phyloP scores from a whole-genome alignment of 2,329 filamentous ascomycete genomes.

The Epichloe festucae region DNA sequence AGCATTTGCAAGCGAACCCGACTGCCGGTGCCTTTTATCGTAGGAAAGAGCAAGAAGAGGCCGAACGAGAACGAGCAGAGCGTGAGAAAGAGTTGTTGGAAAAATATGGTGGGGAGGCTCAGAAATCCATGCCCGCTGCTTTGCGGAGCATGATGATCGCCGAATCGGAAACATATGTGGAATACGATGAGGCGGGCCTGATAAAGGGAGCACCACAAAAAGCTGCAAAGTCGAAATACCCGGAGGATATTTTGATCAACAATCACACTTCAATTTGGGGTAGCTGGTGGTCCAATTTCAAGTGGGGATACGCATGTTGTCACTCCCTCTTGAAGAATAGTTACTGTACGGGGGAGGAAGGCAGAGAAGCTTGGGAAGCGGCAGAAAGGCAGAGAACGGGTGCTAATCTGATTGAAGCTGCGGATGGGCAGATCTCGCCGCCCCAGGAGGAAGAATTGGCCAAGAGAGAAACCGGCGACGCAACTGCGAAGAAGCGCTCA shows the following conservation, averaged over 20 bases:
- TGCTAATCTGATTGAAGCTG: slow-evolving; percentile 25
- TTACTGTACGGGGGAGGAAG: slow-evolving; percentile 84
- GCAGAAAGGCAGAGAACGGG: slow-evolving; percentile 50
- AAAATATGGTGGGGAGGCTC: slow-evolving; percentile 65
- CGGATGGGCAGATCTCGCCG: slow-evolving; percentile 15
- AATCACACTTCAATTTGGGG: slow-evolving; percentile 93
- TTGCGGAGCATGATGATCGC: slow-evolving; percentile 56
- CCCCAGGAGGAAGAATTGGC: slow-evolving; percentile 15
- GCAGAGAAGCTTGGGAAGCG: slow-evolving; percentile 67
- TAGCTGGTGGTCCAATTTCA: slow-evolving; percentile 92
- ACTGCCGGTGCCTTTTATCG: slow-evolving; percentile 79
- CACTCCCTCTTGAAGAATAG: slow-evolving; percentile 91
- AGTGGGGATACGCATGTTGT: slow-evolving; percentile 94
- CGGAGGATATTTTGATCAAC: slow-evolving; percentile 75
- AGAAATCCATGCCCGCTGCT: slow-evolving; percentile 41
- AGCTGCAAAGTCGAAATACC: slow-evolving; percentile 76
- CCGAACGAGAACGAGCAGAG: slow-evolving; percentile 53
- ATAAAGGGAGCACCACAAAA: slow-evolving; percentile 79
- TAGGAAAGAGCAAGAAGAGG: slow-evolving; percentile 66
- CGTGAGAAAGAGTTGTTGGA: slow-evolving; percentile 59
- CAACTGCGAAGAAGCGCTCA: slow-evolving; percentile 52
- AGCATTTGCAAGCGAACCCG: slow-evolving; percentile 92
- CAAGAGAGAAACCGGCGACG: slow-evolving; percentile 18
- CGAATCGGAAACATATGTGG: slow-evolving; percentile 77
- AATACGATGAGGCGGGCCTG: slow-evolving; percentile 82